These are phyloP conservation scores for Trichoderma atroviride DNA, from an alignment of 2,329 filamentous ascomycete genomes.

Conservation along the genomic window DNA sequence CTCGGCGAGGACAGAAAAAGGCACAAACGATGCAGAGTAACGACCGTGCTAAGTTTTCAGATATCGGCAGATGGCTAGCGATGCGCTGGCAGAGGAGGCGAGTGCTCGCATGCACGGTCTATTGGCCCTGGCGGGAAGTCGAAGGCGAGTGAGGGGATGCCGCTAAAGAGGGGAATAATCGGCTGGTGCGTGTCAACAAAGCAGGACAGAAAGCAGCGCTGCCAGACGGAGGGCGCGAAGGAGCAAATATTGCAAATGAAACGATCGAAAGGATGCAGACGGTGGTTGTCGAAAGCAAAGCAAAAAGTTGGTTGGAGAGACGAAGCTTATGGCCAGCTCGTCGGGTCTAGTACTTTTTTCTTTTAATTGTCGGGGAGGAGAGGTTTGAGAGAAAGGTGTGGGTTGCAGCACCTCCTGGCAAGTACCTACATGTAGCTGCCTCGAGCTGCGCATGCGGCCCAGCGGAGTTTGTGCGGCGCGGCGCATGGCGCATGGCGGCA, in stretches of 20 bases:
- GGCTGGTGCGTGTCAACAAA: neutral
- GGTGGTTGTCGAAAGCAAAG: neutral
- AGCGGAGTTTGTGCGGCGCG: conserved; percentile 15
- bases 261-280: conserved; percentile 1
- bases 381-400: neutral
- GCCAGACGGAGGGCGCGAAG: neutral
- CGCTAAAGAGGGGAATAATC: conserved; percentile 14
- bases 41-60: neutral
- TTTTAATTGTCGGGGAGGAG: conserved; percentile 2
- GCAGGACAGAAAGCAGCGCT: conserved; percentile 9
- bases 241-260: neutral
- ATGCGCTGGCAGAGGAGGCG: conserved; percentile 22
- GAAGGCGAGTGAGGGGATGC: conserved; percentile 26
- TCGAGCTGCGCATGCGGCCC: conserved; percentile 15
- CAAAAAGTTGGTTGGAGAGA: conserved; percentile 10
- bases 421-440: conserved; percentile 19
- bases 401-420: conserved; percentile 8
- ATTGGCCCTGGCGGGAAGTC: conserved; percentile 23
- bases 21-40: conserved; percentile 9
- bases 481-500: conserved; percentile 18
- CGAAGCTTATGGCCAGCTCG: conserved; percentile 17
- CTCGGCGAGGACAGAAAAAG: neutral
- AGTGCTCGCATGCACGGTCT: conserved; percentile 24
- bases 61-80: conserved; percentile 14
- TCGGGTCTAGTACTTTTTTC: conserved; percentile 18